phyloP scores from a whole-genome alignment of 768 basidiomycete species.

The Kwoniella europaea region DNA sequence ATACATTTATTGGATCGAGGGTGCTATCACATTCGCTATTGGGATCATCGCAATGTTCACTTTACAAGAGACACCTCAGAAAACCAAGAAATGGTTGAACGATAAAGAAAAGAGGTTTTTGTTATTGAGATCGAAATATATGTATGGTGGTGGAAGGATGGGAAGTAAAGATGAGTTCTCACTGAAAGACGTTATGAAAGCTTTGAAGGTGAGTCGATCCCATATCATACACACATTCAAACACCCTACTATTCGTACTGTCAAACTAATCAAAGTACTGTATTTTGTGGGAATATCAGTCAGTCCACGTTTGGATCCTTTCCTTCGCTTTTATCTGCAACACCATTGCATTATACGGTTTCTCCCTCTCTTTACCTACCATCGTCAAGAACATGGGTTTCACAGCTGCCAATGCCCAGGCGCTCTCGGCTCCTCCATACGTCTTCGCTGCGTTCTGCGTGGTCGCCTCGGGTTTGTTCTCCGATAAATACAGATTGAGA shows the following conservation, averaged over 20 bases:
- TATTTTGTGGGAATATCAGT: constrained; percentile 15
- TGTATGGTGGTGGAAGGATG: constrained; percentile 29
- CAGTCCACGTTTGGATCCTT: constrained; percentile 39
- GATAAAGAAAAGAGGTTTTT: constrained; percentile 40
- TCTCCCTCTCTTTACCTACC: constrained; percentile 46
- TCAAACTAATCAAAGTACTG: too few species aligned
- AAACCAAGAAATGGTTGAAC: constrained; percentile 32
- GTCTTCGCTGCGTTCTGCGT: constrained; percentile 45
- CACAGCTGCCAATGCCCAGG: constrained; percentile 43
- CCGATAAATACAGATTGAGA: constrained; percentile 16
- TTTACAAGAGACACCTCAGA: constrained; percentile 35
- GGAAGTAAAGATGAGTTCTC: constrained; percentile 28
- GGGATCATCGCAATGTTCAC: constrained; percentile 29
- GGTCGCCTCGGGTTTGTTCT: constrained; percentile 31
- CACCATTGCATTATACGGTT: constrained; percentile 44
- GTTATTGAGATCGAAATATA: constrained; percentile 29
- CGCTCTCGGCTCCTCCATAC: constrained; percentile 43
- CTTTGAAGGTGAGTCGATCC: constrained; percentile 30
- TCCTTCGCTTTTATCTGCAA: constrained; percentile 36
- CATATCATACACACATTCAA: background rate
- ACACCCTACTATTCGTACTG: too few species aligned
- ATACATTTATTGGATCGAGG: constrained; percentile 46
- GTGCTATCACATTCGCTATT: constrained; percentile 32
- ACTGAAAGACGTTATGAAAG: constrained; percentile 21
- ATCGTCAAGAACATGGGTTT: constrained; percentile 47